Evolutionary conservation across 163 green algal genomes (phyloP).

Genomic region (Coccomyxa subellipsoidea): DNA sequence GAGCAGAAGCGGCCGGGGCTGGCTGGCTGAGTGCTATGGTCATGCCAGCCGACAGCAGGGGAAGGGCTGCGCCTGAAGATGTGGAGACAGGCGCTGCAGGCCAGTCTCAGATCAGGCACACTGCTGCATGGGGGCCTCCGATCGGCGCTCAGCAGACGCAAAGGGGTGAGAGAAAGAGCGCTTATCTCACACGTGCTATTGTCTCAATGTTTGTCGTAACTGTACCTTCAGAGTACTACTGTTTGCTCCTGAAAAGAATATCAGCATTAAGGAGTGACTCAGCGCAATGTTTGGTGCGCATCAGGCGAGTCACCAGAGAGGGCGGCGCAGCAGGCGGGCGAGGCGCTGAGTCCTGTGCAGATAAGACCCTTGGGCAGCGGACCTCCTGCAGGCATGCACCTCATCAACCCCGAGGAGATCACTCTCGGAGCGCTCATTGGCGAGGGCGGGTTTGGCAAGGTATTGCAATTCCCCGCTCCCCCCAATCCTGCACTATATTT

Average conservation of each 20-base stretch:
- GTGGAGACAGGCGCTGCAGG: not conserved
- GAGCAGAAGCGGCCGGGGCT: not conserved
- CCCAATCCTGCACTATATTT: not conserved
- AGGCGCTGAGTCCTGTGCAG: not conserved
- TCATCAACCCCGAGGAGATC: constrained; percentile 30
- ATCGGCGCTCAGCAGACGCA: not conserved
- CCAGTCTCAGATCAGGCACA: not conserved
- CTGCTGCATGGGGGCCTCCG: not conserved
- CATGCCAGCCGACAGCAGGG: not conserved
- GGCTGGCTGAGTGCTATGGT: not conserved
- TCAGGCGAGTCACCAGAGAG: not conserved
- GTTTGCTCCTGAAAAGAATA: not conserved
- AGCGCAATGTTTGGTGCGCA: not conserved
- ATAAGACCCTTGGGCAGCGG: not conserved
- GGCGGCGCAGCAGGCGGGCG: not conserved
- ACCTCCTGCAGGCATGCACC: not conserved
- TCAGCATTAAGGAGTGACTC: not conserved
- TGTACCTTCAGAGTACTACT: no score
- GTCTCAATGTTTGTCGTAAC: no score
- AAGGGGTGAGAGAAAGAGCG: not conserved
- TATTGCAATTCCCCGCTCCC: not conserved
- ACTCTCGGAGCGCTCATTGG: constrained; percentile 43
- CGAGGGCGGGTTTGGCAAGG: constrained; percentile 59
- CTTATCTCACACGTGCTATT: no score
- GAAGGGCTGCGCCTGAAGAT: not conserved